Conservation (phyloP, 1,284 basidiomycete species). For the Erythrobasidium hasegawianum region DNA sequence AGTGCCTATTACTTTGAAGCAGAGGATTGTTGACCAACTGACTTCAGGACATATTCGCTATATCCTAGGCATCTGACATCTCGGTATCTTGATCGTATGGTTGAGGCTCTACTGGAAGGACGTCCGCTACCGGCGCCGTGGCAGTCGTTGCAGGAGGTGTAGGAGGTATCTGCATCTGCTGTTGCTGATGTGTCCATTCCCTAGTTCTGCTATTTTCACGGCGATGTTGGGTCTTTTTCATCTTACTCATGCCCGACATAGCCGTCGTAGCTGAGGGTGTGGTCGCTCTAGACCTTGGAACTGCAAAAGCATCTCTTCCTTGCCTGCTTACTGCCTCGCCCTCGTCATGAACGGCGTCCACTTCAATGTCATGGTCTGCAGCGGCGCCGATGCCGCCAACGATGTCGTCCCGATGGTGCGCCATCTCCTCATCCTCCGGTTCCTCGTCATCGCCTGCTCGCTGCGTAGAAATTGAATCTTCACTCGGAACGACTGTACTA, state of each 20-base stretch:
- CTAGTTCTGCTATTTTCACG: slow-evolving; percentile 20
- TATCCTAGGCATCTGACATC: slow-evolving; percentile 13
- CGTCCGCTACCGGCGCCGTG: neutral
- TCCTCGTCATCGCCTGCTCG: neutral
- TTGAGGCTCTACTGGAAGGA: too few relatives aligned
- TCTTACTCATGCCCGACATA: neutral
- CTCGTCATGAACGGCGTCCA: slow-evolving; percentile 4
- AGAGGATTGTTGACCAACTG: too few relatives aligned
- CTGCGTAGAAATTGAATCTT: slow-evolving; percentile 3
- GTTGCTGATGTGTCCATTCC: slow-evolving; percentile 33
- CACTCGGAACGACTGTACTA: slow-evolving; percentile 31
- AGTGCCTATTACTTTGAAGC: too few relatives aligned
- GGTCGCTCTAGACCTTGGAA: neutral
- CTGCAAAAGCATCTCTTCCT: neutral
- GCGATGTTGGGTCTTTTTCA: neutral
- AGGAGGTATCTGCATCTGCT: slow-evolving; percentile 9
- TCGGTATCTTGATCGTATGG: slow-evolving; percentile 22
- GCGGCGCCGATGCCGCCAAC: slow-evolving; percentile 19
- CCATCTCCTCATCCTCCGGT: slow-evolving; percentile 8
- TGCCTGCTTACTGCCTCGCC: neutral
- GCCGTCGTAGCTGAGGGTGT: neutral
- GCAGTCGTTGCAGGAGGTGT: neutral
- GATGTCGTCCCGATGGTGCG: neutral
- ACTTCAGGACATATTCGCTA: too few relatives aligned
- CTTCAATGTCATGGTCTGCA: slow-evolving; percentile 11